phyloP scores from a whole-genome alignment of 345 rosid genomes.

The Hevea brasiliensis region DNA sequence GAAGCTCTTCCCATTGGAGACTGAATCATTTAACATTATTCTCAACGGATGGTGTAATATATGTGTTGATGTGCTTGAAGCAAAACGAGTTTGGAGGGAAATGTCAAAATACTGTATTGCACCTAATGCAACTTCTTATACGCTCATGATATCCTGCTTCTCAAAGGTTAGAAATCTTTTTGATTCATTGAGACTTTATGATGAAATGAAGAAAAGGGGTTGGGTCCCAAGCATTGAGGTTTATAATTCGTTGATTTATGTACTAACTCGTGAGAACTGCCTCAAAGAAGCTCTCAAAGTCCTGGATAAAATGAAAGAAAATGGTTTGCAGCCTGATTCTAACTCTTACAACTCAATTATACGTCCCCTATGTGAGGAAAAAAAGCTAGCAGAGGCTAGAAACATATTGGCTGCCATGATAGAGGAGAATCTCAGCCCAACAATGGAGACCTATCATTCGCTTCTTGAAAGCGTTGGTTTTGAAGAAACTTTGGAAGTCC shows the following conservation, averaged over 20 bases:
- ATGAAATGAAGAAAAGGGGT: slow-evolving; percentile 88
- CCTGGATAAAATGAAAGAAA: slow-evolving; percentile 56
- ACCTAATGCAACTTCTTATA: slow-evolving; percentile 65
- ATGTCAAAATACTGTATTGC: slow-evolving; percentile 66
- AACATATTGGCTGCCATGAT: slow-evolving; percentile 56
- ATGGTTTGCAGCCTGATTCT: slow-evolving; percentile 58
- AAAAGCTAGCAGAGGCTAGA: slow-evolving; percentile 62
- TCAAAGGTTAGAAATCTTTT: slow-evolving; percentile 81
- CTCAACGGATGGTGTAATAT: slow-evolving; percentile 81
- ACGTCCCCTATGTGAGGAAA: slow-evolving; percentile 57
- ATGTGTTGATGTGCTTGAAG: slow-evolving; percentile 63
- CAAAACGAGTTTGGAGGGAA: slow-evolving; percentile 87
- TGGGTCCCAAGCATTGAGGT: slow-evolving; percentile 58
- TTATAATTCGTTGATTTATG: slow-evolving; percentile 70
- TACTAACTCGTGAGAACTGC: slow-evolving; percentile 70
- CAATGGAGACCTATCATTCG: slow-evolving; percentile 74
- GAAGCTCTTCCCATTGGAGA: slow-evolving; percentile 67
- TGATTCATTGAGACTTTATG: slow-evolving; percentile 72
- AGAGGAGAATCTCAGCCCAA: slow-evolving; percentile 50
- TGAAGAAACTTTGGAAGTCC: slow-evolving; percentile 54
- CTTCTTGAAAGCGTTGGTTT: slow-evolving; percentile 49
- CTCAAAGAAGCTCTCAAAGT: slow-evolving; percentile 62
- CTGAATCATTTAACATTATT: slow-evolving; percentile 66
- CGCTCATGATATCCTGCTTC: slow-evolving; percentile 77
- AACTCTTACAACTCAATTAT: slow-evolving; percentile 73